Evolutionary conservation across 495 filamentous ascomycete species (phyloP).

Genomic region (Penicillium arizonense): DNA sequence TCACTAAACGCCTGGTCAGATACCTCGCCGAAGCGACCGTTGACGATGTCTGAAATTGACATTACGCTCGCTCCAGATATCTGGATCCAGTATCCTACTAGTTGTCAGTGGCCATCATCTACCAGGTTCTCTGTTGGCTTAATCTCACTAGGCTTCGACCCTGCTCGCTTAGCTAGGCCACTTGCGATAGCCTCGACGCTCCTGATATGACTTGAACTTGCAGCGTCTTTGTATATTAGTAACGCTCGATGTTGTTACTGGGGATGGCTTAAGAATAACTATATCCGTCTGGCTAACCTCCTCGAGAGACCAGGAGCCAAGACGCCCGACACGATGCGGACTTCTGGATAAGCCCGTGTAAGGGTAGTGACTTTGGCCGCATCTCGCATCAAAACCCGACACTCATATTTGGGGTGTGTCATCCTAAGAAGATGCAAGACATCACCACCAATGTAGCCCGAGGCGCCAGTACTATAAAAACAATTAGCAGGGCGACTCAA

Average conservation of each 20-base stretch:
- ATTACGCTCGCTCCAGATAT: slow-evolving; percentile 31
- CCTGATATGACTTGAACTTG: slow-evolving; percentile 37
- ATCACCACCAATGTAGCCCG: slow-evolving; percentile 71
- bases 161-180: too few species aligned
- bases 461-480: slow-evolving; percentile 46
- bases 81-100: slow-evolving; percentile 32
- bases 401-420: slow-evolving; percentile 59
- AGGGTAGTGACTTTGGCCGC: slow-evolving; percentile 56
- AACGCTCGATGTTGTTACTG: background rate
- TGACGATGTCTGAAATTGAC: slow-evolving; percentile 28
- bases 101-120: background rate
- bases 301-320: slow-evolving; percentile 37
- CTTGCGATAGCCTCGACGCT: slow-evolving; percentile 17
- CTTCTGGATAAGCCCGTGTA: slow-evolving; percentile 42
- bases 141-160: too few species aligned
- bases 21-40: background rate
- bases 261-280: slow-evolving; percentile 38
- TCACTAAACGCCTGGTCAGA: too few species aligned
- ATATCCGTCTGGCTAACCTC: slow-evolving; percentile 46
- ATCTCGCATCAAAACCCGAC: slow-evolving; percentile 55
- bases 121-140: too few species aligned
- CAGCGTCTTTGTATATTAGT: slow-evolving; percentile 27
- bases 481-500: slow-evolving; percentile 1
- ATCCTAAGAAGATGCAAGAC: slow-evolving; percentile 50
- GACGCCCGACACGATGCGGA: slow-evolving; percentile 44